A percentile compares a stretch with the other conserved stretches of the same genome.
phyloP scores from a whole-genome alignment of 371 early-diverging fungal genomes.

The Zancudomyces culisetae region DNA sequence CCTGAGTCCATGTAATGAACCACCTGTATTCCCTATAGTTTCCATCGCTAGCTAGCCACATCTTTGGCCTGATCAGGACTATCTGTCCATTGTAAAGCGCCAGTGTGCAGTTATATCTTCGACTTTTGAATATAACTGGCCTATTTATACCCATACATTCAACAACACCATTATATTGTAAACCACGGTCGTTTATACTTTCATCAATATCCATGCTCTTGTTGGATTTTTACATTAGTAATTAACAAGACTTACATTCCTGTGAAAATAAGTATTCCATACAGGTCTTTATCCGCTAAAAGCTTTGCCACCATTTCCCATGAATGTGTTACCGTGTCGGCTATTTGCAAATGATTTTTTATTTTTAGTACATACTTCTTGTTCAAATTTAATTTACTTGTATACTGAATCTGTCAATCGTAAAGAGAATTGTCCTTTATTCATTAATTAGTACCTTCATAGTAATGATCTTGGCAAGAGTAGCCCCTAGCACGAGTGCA shows the following conservation, averaged over 20 bases:
- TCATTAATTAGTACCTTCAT: slow-evolving; percentile 49
- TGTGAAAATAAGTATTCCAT: slow-evolving; percentile 71
- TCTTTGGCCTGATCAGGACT: slow-evolving; percentile 86
- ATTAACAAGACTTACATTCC: slow-evolving; percentile 54
- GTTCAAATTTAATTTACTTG: too few species aligned
- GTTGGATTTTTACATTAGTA: too few species aligned
- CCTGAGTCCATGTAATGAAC: slow-evolving; percentile 75
- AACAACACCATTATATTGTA: too few species aligned
- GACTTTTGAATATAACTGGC: slow-evolving; percentile 74
- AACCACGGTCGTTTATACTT: too few species aligned
- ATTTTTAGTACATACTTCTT: too few species aligned
- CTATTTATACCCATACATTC: neutral
- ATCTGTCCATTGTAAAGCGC: slow-evolving; percentile 62
- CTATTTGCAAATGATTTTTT: too few species aligned
- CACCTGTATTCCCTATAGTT: slow-evolving; percentile 91
- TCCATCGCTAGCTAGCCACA: slow-evolving; percentile 87
- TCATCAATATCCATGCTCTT: too few species aligned
- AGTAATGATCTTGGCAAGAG: slow-evolving; percentile 93
- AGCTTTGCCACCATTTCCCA: slow-evolving; percentile 80
- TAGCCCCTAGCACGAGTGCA: slow-evolving; percentile 37
- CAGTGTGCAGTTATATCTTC: slow-evolving; percentile 89
- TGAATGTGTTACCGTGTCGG: slow-evolving; percentile 80
- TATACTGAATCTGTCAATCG: too few species aligned
- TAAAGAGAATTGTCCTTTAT: too few species aligned
- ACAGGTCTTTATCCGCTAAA: slow-evolving; percentile 32